Percentiles rank a stretch among this genome's conserved stretches.
phyloP scores from a whole-genome alignment of 352 stramenopile genomes.

The Phytophthora nicotianae region DNA sequence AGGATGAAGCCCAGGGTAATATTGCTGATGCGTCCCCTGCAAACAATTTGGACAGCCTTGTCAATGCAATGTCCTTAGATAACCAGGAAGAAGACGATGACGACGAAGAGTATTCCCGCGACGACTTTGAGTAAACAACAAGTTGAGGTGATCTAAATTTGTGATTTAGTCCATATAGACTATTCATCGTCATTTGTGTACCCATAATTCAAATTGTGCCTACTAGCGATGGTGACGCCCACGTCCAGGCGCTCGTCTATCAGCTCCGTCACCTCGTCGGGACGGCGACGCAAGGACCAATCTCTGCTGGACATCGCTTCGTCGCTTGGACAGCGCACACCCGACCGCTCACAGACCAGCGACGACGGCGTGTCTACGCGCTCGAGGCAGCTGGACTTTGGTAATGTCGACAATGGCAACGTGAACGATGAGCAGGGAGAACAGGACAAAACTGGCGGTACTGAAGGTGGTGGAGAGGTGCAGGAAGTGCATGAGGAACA shows the following conservation, averaged over 20 bases:
- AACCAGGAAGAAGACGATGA: slow-evolving; percentile 22
- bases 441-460: neutral
- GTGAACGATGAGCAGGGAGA: slow-evolving; percentile 8
- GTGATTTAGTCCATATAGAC: slow-evolving; percentile 12
- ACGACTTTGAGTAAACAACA: slow-evolving; percentile 44
- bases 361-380: slow-evolving; percentile 19
- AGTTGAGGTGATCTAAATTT: slow-evolving; percentile 29
- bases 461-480: neutral
- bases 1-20: slow-evolving; percentile 34
- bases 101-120: slow-evolving; percentile 45
- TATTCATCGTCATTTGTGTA: slow-evolving; percentile 12
- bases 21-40: neutral
- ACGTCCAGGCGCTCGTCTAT: slow-evolving; percentile 16
- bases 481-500: neutral
- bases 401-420: slow-evolving; percentile 21
- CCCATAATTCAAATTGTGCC: slow-evolving; percentile 1
- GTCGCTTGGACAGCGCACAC: slow-evolving; percentile 26
- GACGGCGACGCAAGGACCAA: slow-evolving; percentile 26
- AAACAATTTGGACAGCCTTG: slow-evolving; percentile 4
- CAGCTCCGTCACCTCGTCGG: slow-evolving; percentile 29
- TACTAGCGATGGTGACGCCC: slow-evolving; percentile 1
- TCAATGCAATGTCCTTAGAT: neutral
- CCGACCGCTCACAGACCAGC: slow-evolving; percentile 7
- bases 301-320: slow-evolving; percentile 21
- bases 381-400: slow-evolving; percentile 44